Conservation (phyloP, 2,329 filamentous ascomycete species). For the Penicillium sp. region DNA sequence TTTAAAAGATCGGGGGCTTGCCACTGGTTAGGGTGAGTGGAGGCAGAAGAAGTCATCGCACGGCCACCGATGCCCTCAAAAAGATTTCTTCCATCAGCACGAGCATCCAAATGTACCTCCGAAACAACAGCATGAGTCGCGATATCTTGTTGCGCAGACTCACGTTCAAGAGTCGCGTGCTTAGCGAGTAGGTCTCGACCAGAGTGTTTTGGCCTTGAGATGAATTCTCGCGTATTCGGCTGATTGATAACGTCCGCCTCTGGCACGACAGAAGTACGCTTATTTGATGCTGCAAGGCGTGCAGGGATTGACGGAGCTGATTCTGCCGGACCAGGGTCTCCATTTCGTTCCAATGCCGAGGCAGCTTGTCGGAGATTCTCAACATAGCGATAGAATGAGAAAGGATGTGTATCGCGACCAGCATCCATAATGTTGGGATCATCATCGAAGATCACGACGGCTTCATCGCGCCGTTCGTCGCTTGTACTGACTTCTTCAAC, state of each 20-base stretch:
- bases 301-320: constrained; percentile 16
- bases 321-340: constrained; percentile 6
- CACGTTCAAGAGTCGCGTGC: constrained; percentile 6
- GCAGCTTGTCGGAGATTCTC: constrained; percentile 33
- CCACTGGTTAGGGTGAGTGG: neutral
- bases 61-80: neutral
- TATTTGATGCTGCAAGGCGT: constrained; percentile 1
- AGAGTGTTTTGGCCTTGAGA: constrained; percentile 25
- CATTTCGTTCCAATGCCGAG: constrained; percentile 16
- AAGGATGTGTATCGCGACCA: constrained; percentile 35
- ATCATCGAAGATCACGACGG: constrained; percentile 40
- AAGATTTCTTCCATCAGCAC: constrained; percentile 24
- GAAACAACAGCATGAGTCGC: constrained; percentile 41
- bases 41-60: neutral
- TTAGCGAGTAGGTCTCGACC: constrained; percentile 34
- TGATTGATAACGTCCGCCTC: constrained; percentile 1
- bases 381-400: constrained; percentile 39
- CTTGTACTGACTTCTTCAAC: constrained; percentile 47
- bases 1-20: constrained; percentile 32
- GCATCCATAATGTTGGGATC: constrained; percentile 38
- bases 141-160: constrained; percentile 24
- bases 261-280: neutral
- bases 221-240: constrained; percentile 29
- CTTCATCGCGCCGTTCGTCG: constrained; percentile 39
- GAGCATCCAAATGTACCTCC: constrained; percentile 40